phyloP scores from a whole-genome alignment of 352 stramenopile species.

The Globisporangium apiculatum region DNA sequence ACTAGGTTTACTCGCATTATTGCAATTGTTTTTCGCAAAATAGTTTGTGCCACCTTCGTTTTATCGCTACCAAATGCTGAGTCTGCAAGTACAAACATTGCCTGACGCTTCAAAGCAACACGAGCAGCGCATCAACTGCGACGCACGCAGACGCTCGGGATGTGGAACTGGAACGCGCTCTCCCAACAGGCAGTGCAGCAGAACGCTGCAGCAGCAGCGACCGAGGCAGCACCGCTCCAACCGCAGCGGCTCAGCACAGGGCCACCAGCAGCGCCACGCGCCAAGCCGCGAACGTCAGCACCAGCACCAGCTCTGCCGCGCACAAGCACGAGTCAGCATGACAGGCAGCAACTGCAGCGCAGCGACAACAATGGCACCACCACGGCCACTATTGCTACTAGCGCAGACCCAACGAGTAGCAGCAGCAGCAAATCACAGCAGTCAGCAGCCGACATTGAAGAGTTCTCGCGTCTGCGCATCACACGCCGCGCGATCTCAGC shows the following conservation, averaged over 20 bases:
- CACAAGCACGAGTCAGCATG: background rate
- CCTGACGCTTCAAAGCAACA: too few relatives aligned
- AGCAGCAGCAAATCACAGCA: background rate
- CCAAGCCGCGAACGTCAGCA: background rate
- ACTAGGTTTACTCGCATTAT: too few relatives aligned
- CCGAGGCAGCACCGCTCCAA: background rate
- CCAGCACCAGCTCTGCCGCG: background rate
- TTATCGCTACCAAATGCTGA: too few relatives aligned
- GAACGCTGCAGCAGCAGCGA: conserved; percentile 6
- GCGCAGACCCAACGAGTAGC: background rate
- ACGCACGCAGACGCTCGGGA: background rate
- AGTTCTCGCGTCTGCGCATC: conserved; percentile 62
- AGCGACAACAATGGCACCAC: background rate
- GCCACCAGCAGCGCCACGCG: background rate
- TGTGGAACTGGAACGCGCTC: conserved; percentile 21
- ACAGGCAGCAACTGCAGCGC: background rate
- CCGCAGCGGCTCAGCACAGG: background rate
- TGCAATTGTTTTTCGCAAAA: too few relatives aligned
- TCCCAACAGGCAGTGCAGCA: conserved; percentile 12
- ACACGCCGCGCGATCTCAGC: conserved; percentile 38
- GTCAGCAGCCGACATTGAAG: conserved; percentile 19
- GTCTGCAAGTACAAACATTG: too few relatives aligned
- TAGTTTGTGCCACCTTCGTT: too few relatives aligned
- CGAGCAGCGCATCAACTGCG: too few relatives aligned
- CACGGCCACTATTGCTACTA: conserved; percentile 14